Conservation (phyloP, 31 red algal genomes). For the Porphyra umbilicalis region DNA sequence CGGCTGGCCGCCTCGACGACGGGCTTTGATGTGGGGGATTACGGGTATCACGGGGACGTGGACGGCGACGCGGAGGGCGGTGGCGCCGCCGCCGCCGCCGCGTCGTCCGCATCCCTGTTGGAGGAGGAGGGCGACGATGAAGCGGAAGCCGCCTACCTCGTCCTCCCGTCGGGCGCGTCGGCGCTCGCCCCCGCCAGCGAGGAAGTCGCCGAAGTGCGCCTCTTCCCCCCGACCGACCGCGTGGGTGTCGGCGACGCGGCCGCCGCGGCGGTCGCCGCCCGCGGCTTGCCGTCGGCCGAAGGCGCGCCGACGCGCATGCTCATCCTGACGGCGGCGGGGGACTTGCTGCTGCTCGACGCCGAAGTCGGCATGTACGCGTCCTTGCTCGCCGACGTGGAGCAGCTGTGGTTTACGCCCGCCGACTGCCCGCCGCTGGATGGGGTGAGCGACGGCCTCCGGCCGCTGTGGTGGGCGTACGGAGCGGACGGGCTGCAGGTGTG, state of each 20-base stretch:
- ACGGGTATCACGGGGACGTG: neutral
- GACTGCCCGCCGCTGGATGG: conserved; percentile 52
- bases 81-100: neutral
- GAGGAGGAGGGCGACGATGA: neutral
- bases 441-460: conserved; percentile 30
- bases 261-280: neutral
- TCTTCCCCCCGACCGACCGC: conserved; percentile 56
- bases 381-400: conserved; percentile 71
- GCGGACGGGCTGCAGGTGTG: conserved; percentile 78
- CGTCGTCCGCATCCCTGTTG: neutral
- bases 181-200: neutral
- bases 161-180: neutral
- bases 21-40: neutral
- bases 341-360: conserved; percentile 71
- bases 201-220: conserved; percentile 23
- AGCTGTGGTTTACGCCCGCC: conserved; percentile 73
- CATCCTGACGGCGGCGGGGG: conserved; percentile 60
- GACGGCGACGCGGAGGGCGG: neutral
- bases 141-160: neutral
- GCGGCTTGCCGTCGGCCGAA: neutral
- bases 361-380: conserved; percentile 58
- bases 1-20: neutral
- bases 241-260: neutral
- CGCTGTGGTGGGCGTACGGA: conserved; percentile 84
- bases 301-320: conserved; percentile 46